Base-by-base conservation (phyloP, 2,329 filamentous ascomycete species). In the Hortaea sp. region DNA sequence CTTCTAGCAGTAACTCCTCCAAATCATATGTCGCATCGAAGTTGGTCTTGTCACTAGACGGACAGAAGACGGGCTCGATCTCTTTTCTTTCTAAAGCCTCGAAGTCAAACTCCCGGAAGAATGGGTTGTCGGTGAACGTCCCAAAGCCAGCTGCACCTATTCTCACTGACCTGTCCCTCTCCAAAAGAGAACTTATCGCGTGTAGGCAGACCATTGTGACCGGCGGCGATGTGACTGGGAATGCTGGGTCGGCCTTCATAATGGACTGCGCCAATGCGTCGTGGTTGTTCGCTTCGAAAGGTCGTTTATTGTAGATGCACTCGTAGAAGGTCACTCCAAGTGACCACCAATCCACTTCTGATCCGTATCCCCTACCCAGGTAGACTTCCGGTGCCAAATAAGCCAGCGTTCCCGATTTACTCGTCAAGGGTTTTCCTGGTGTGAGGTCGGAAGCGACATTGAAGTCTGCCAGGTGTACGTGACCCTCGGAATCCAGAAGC, bases 261-360 rank as follows among this genome's bases (percentile, higher is more conserved):
- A 98, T 94, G 54, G 87, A 81, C 51, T 82, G 79, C 56, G 84
- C 84, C 42, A 98, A 73, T 5, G 81, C 79, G 46, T 87, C 82
- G 62, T 95, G 88, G 41, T 82, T 89, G 57, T 82, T 87, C 44
- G 88, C 90, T 61, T 95, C 88, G 55, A 97, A 98, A 20, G 92
- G 92, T 58, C 92, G 80, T 87, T 94, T 97, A 71, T 94, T 95
- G 71, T 97, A 98, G 54, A 98, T 95, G 75, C 92, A 97, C 67
- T 98, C 92, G 66, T 95, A 98, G 66, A 97, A 97, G n/a, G 94
- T 77, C 40, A 98, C 92, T 42, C 92, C 92, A 20, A 98, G 69
- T 5, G 92, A 97, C 92, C 92, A 98, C 92, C 92, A 98, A 65
- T 98, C 92, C 38, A 92, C 89, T 57, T 92, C 86, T 41, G 82